These are phyloP conservation scores for Trametes cinnabarina DNA, from an alignment of 768 basidiomycete genomes.

Conservation along the genomic window DNA sequence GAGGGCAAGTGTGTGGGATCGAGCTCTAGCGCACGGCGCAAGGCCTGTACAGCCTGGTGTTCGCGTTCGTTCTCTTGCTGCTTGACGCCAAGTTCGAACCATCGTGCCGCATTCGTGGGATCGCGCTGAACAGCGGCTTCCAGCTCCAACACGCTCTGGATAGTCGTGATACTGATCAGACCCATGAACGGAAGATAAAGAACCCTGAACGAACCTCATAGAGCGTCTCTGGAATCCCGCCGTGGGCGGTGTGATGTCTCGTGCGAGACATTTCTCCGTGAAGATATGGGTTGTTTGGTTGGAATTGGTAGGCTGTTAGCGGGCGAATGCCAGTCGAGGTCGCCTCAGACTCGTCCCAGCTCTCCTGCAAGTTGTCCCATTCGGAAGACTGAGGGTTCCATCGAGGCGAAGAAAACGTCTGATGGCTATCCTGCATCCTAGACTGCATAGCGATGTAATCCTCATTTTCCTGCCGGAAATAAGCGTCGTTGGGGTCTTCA, in stretches of 20 bases:
- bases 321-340: slow-evolving; percentile 61
- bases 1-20: slow-evolving; percentile 74
- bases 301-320: slow-evolving; percentile 65
- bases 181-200: slow-evolving; percentile 3
- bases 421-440: slow-evolving; percentile 15
- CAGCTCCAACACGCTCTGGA: slow-evolving; percentile 78
- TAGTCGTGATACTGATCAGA: slow-evolving; percentile 5
- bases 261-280: slow-evolving; percentile 54
- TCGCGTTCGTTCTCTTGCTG: slow-evolving; percentile 99
- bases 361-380: slow-evolving; percentile 70
- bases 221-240: slow-evolving; percentile 25
- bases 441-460: slow-evolving; percentile 28
- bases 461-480: slow-evolving; percentile 35
- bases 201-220: slow-evolving; percentile 38
- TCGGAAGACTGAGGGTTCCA: slow-evolving; percentile 29
- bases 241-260: slow-evolving; percentile 44
- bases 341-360: slow-evolving; percentile 84
- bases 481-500: slow-evolving; percentile 26
- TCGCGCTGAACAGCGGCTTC: slow-evolving; percentile 88
- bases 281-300: slow-evolving; percentile 75
- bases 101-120: slow-evolving; percentile 65
- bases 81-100: slow-evolving; percentile 93
- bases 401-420: background rate
- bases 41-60: slow-evolving; percentile 81
- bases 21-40: slow-evolving; percentile 76